Conservation (phyloP, 2,329 filamentous ascomycete species). For the Ilyonectria robusta region DNA sequence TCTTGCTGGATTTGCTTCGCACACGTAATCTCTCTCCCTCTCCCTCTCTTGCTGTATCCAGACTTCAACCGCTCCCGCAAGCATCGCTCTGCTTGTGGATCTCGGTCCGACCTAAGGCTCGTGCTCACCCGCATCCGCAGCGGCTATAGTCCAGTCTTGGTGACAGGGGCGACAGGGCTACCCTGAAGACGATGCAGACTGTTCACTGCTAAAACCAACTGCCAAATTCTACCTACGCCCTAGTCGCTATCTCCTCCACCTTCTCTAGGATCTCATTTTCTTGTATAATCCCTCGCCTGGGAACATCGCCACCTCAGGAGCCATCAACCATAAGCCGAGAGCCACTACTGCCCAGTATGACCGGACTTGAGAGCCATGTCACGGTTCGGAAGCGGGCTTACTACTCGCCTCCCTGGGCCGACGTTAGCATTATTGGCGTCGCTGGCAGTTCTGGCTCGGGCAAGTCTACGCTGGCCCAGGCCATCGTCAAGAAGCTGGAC, state of each 20-base stretch:
- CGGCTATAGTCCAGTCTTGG: constrained; percentile 5
- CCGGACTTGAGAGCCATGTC: constrained; percentile 57
- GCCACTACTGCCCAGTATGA: constrained; percentile 35
- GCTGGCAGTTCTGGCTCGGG: constrained; percentile 94
- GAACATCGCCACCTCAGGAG: constrained; percentile 18
- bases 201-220: constrained; percentile 15
- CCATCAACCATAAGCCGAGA: constrained; percentile 10
- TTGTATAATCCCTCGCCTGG: constrained; percentile 10
- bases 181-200: constrained; percentile 18
- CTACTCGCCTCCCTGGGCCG: constrained; percentile 95
- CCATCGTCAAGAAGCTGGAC: constrained; percentile 90
- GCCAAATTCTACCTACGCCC: constrained; percentile 16
- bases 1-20: constrained; percentile 1
- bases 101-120: constrained; percentile 17
- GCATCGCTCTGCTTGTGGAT: background rate
- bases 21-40: constrained; percentile 23
- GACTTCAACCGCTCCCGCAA: constrained; percentile 23
- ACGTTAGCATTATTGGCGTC: constrained; percentile 96
- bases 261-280: constrained; percentile 9
- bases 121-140: constrained; percentile 12
- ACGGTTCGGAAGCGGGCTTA: constrained; percentile 74
- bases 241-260: constrained; percentile 13
- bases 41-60: constrained; percentile 36
- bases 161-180: constrained; percentile 28
- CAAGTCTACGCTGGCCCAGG: constrained; percentile 93